These are phyloP conservation scores for Heteromeles arbutifolia DNA, from an alignment of 306 rosid species.

Conservation along the genomic window DNA sequence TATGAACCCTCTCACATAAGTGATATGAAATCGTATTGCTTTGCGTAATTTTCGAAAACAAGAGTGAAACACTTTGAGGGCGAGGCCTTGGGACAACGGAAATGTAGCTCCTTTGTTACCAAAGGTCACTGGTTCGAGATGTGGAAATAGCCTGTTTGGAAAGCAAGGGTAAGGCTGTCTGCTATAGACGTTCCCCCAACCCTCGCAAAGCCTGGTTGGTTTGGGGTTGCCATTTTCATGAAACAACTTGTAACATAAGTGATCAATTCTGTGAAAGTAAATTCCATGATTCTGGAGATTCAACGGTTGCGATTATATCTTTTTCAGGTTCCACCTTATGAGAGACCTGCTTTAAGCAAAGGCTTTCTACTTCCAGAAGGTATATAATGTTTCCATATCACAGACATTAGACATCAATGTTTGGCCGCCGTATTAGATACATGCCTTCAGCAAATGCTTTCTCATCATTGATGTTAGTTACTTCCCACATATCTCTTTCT, in stretches of 20 bases:
- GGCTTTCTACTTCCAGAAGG: conserved; percentile 97
- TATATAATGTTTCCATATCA: conserved; percentile 4
- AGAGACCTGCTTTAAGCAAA: conserved; percentile 98
- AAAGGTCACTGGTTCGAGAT: no score
- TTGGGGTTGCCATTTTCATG: background rate
- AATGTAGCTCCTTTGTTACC: no score
- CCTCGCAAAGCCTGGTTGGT: no score
- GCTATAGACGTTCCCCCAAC: no score
- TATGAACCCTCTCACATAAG: background rate
- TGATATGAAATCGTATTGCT: background rate
- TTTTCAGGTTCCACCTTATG: conserved; percentile 91
- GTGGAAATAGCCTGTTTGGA: no score
- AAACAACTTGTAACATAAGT: background rate
- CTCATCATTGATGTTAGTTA: background rate
- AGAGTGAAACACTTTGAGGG: no score
- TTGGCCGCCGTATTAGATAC: background rate
- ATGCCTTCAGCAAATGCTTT: no score
- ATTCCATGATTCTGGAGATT: conserved; percentile 1
- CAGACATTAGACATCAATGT: background rate
- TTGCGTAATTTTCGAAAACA: background rate
- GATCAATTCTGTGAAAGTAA: background rate
- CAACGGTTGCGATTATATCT: conserved; percentile 1
- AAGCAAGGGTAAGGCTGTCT: no score
- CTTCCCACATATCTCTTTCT: no score
- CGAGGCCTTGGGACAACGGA: no score